These are phyloP conservation scores for Geranium rotundifolium DNA, from an alignment of 345 rosid genomes.

Conservation along the genomic window DNA sequence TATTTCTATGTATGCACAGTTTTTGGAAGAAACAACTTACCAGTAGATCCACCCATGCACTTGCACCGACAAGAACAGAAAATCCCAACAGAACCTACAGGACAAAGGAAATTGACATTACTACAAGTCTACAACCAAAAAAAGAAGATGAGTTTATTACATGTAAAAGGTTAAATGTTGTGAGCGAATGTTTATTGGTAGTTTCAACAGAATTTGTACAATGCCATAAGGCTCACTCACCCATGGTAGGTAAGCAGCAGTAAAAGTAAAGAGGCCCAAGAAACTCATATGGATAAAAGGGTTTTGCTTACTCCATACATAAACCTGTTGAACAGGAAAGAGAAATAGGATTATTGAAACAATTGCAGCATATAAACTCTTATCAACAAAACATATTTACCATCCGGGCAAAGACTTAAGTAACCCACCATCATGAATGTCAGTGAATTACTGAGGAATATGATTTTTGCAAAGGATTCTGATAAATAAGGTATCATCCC, in stretches of 20 bases:
- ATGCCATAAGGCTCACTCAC: conserved; percentile 33
- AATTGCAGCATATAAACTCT: not conserved
- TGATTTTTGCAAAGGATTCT: conserved; percentile 76
- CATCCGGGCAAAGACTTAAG: conserved; percentile 5
- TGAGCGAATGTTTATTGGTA: not conserved
- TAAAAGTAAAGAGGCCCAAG: conserved; percentile 87
- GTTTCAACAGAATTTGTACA: not conserved
- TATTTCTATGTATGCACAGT: not conserved
- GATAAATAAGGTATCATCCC: conserved; percentile 94
- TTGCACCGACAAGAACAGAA: conserved; percentile 89
- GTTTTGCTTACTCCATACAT: conserved; percentile 98
- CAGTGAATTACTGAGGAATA: conserved; percentile 96
- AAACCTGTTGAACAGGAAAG: conserved; percentile 38
- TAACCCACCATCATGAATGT: conserved; percentile 95
- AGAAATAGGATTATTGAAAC: not conserved
- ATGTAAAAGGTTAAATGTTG: not conserved
- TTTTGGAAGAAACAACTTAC: conserved; percentile 23
- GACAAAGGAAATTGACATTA: not conserved
- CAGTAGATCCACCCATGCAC: conserved; percentile 95
- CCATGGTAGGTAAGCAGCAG: conserved; percentile 96
- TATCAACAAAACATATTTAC: conserved; percentile 4
- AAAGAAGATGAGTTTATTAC: too few relatives aligned
- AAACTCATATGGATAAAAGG: conserved; percentile 98
- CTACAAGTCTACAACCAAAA: not conserved
- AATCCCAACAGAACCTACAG: conserved; percentile 87